Percentiles rank a stretch among this genome's conserved stretches.
Evolutionary conservation across 208 protist genomes (phyloP).

Genomic region (Angomonas deanei): DNA sequence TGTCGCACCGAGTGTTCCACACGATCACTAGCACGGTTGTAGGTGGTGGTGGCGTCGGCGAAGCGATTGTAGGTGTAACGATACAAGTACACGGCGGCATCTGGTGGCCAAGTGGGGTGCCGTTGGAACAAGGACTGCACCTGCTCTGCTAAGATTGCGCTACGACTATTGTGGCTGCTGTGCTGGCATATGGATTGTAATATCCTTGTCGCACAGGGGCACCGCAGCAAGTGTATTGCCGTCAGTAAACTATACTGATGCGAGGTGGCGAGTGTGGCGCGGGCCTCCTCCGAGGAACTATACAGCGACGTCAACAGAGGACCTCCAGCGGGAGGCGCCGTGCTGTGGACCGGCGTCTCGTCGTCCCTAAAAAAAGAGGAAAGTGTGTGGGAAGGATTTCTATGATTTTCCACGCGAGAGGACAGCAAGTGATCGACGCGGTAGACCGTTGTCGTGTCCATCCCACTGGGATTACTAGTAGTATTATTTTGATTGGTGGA

Average conservation of each 20-base stretch:
- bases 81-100: not conserved
- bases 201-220: not conserved
- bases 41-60: no score
- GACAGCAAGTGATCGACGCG: constrained; percentile 1
- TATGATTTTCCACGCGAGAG: not conserved
- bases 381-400: not conserved
- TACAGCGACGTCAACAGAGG: not conserved
- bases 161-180: not conserved
- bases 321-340: not conserved
- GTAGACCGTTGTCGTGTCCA: not conserved
- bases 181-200: not conserved
- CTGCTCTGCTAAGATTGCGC: not conserved
- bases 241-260: constrained; percentile 20
- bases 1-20: no score
- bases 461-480: not conserved
- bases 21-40: no score
- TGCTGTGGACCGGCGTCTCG: not conserved
- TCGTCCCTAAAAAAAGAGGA: not conserved
- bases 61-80: not conserved
- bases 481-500: not conserved
- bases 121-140: not conserved
- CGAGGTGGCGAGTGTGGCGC: constrained; percentile 8
- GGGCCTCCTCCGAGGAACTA: constrained; percentile 11
- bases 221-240: constrained; percentile 32
- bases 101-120: not conserved